Base-by-base conservation (phyloP, 805 yeast genomes). In the Metschnikowia drakensbergensis region DNA sequence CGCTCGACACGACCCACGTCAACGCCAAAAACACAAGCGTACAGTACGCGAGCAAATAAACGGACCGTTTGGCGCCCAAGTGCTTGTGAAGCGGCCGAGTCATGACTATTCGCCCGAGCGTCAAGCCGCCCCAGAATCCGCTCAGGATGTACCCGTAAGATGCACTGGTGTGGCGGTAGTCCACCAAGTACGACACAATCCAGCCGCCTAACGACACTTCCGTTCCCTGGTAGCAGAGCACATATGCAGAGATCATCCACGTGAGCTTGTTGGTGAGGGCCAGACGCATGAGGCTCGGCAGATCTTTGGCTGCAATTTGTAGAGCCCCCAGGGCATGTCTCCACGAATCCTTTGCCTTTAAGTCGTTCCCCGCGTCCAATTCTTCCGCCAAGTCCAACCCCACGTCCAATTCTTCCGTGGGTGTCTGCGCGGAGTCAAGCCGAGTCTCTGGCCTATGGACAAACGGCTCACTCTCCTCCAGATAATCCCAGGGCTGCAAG, bases 41-140 rank as follows among this genome's bases (percentile, higher is more conserved):
- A 13, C 39, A 30, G 9, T 52, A 11, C 6, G 48, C 45, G 10
- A 60, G 44, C 11, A 55, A 25, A 13, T 48, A 47, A 23, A 57
- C 51, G 3, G 56, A 47, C 10, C 58, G 45, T 6, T 58, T 45
- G 11, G 58, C 60, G 2, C 64, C 63, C 17, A 53, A 25, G 5
- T 9, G 37, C 32, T 47, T 56, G 51, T 58, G 55, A 6, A 55
- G 38, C 6, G 54, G 50, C 6, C 57, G 49, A n/a, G 64, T 60
- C 42, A 58, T 34, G 25, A 47, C 39, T 23, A 58, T 49, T 10
- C 64, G 39, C 3, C 63, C 64, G 5, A 60, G 28, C 2, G 62
- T 60, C n/a, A 60, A 50, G n/a, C 64, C 63, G 1, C 58, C 60
- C 61, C 61, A 60, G 48, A 58, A 59, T 0, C 63, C 64, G 35